Base-by-base conservation (phyloP, 2,329 filamentous ascomycete species). In the Sporothrix curviconia region DNA sequence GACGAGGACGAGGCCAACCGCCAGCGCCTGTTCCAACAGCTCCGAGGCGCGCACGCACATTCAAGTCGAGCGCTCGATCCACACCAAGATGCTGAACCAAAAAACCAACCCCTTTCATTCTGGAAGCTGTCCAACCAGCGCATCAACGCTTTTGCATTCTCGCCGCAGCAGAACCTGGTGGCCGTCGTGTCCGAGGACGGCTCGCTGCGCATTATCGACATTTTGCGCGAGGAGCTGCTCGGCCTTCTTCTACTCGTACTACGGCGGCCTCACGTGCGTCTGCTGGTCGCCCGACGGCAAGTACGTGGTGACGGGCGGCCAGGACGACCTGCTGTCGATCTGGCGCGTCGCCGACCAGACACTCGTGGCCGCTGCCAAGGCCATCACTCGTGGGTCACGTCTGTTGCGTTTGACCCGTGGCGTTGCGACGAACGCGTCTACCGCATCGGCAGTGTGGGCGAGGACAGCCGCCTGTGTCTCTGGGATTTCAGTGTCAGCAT, bases 401-500 rank as follows among this genome's bases (percentile, higher is more conserved):
- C 86, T 15, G 90, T 99, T 39, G 90, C 90, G 3, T 99, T 97
- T 69, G 94, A 99, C 69, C 91, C 91, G 0, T 99, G 94, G 94
- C 83, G 92, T 62, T 99, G 94, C 67, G 94, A 99, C 67, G 90
- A 95, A 68, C 84, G 88, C 65, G 97, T 90, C 66, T 99, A 99
- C 72, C 84, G 94, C 1, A 96, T 99, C 66, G 94, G 94, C 30
- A 96, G 90, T 66, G 92, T 99, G 1, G 94, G 92, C 14, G 92
- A 97, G 69, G 94, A 99, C 69, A 90, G 92, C 65, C 81, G 91
- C 58, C 76, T 99, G 17, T 83, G 96, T 59, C 76, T 99, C 12
- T 99, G 94, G 94, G 94, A 99, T 74, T 99, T 99, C 70, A 96
- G 87, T 63, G 90, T 96, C 42, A 91, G 91, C 65, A 97, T 97